Conservation (phyloP, 2,329 filamentous ascomycete genomes). For the Metarhizium anisopliae region DNA sequence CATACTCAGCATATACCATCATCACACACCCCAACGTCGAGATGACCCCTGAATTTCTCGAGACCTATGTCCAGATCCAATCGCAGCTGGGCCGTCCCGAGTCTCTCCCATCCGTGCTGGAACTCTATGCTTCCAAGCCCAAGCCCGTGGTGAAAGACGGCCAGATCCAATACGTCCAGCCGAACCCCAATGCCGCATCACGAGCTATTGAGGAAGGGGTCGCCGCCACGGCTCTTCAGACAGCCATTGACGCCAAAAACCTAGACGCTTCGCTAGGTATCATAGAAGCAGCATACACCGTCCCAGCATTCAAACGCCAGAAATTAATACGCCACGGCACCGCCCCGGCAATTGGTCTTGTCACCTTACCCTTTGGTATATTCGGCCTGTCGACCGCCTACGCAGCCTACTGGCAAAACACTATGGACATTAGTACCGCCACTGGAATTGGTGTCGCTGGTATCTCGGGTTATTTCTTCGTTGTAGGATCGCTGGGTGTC, state of each 20-base stretch:
- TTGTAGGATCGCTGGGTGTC: constrained; percentile 72
- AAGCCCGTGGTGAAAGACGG: constrained; percentile 52
- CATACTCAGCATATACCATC: constrained; percentile 57
- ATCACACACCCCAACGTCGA: constrained; percentile 68
- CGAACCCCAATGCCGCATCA: constrained; percentile 58
- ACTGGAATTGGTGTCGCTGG: constrained; percentile 73
- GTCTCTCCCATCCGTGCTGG: constrained; percentile 70
- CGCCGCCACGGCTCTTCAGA: constrained; percentile 65
- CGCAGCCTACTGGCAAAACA: constrained; percentile 41
- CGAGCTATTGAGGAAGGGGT: constrained; percentile 64
- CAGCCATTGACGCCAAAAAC: constrained; percentile 71
- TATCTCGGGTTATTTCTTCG: constrained; percentile 73
- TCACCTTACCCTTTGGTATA: constrained; percentile 56
- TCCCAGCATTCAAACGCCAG: constrained; percentile 55
- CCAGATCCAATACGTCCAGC: constrained; percentile 48
- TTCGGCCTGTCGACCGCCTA: constrained; percentile 57
- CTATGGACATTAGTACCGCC: constrained; percentile 68
- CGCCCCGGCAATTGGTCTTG: constrained; percentile 46
- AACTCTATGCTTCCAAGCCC: constrained; percentile 77
- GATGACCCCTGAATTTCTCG: constrained; percentile 65
- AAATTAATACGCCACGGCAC: constrained; percentile 59
- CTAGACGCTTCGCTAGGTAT: constrained; percentile 69
- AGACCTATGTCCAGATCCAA: constrained; percentile 69
- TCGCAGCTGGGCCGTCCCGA: constrained; percentile 62
- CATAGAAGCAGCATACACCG: constrained; percentile 59